Percentiles rank a stretch among this genome's conserved stretches.
Evolutionary conservation across 768 basidiomycete genomes (phyloP).

Genomic region (Leccinum arenicola): DNA sequence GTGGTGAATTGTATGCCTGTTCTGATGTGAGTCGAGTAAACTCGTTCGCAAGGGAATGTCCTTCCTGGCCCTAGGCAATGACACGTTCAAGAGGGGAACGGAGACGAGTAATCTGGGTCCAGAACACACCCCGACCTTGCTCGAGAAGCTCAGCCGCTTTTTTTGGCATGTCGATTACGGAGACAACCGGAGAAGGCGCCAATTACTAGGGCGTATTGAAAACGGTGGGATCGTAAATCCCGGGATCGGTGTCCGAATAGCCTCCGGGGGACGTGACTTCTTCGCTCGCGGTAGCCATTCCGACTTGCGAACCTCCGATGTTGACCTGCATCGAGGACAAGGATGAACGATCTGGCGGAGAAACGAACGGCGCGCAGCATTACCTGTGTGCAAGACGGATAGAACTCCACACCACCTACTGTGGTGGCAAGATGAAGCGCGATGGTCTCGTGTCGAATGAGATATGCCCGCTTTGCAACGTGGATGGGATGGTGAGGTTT

Average conservation of each 20-base stretch:
- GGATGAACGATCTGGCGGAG: neutral
- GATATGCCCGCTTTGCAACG: conserved; percentile 67
- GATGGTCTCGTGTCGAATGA: conserved; percentile 79
- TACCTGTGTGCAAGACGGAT: conserved; percentile 63
- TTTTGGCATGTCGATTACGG: too few species aligned
- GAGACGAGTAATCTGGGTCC: too few species aligned
- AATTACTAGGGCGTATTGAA: conserved; percentile 36
- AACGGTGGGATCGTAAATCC: conserved; percentile 55
- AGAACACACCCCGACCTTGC: too few species aligned
- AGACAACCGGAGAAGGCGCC: too few species aligned
- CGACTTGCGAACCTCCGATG: conserved; percentile 53
- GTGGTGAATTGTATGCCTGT: too few species aligned
- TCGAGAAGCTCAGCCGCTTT: too few species aligned
- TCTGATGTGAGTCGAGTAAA: too few species aligned
- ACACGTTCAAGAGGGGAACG: too few species aligned
- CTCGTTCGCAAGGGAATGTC: too few species aligned
- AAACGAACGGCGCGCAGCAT: neutral
- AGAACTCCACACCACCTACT: conserved; percentile 73
- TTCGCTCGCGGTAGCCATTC: conserved; percentile 42
- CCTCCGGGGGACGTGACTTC: conserved; percentile 71
- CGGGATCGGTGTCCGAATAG: conserved; percentile 68
- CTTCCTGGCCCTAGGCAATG: too few species aligned
- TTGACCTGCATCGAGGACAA: conserved; percentile 38
- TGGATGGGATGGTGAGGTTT: conserved; percentile 43
- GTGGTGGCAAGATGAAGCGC: conserved; percentile 64